phyloP scores from a whole-genome alignment of 805 yeast genomes.

The Wickerhamomyces bisporus region DNA sequence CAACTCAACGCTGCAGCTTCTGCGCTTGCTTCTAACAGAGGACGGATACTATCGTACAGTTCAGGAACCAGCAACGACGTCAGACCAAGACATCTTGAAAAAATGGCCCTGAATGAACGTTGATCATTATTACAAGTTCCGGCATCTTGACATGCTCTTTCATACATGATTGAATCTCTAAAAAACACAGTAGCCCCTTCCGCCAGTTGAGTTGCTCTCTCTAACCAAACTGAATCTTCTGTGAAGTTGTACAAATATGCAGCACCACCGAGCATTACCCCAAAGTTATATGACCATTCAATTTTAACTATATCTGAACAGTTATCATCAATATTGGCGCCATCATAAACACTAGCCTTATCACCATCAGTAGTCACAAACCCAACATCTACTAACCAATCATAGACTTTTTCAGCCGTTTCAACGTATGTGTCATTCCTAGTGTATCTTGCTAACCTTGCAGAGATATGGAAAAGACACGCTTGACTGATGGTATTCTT shows the following conservation, averaged over 20 bases:
- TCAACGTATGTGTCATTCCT: slow-evolving; percentile 50
- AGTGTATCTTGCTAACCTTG: slow-evolving; percentile 59
- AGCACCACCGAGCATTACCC: slow-evolving; percentile 57
- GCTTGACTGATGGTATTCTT: slow-evolving; percentile 62
- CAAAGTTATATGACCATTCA: slow-evolving; percentile 71
- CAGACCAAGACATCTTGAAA: slow-evolving; percentile 55
- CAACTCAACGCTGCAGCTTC: slow-evolving; percentile 66
- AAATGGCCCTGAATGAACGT: slow-evolving; percentile 65
- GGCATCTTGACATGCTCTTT: slow-evolving; percentile 51
- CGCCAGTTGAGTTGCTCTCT: slow-evolving; percentile 40
- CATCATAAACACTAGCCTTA: slow-evolving; percentile 45
- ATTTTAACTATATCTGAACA: slow-evolving; percentile 43
- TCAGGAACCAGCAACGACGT: slow-evolving; percentile 53
- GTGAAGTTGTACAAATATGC: slow-evolving; percentile 68
- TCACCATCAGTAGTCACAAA: slow-evolving; percentile 34
- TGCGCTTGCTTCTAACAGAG: slow-evolving; percentile 47
- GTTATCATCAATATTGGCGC: slow-evolving; percentile 46
- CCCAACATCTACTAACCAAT: slow-evolving; percentile 52
- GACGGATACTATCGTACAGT: slow-evolving; percentile 37
- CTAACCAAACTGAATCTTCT: slow-evolving; percentile 44
- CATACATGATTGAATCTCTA: slow-evolving; percentile 50
- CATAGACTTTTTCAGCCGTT: slow-evolving; percentile 49
- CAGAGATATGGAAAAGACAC: slow-evolving; percentile 56
- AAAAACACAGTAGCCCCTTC: slow-evolving; percentile 45
- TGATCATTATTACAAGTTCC: slow-evolving; percentile 70